A percentile compares a stretch with the other conserved stretches of the same genome.
Conservation (phyloP, 352 stramenopile genomes). For the Plasmopara muralis region DNA sequence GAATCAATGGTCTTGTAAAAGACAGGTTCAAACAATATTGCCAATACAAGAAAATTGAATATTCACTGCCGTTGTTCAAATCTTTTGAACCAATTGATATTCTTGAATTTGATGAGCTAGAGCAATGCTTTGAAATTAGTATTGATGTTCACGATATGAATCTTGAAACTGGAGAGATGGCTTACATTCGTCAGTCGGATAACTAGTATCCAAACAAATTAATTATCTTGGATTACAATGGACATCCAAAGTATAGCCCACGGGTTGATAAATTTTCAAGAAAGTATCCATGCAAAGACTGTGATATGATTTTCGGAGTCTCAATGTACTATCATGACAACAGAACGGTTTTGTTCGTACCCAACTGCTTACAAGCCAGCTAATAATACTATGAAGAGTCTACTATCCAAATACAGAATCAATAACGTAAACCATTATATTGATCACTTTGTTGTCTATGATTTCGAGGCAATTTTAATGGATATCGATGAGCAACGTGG, state of each 20-base stretch:
- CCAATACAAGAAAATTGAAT: conserved; percentile 4
- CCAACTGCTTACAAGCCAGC: background rate
- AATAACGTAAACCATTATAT: background rate
- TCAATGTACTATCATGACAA: background rate
- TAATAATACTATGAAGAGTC: background rate
- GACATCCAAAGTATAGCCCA: conserved; percentile 1
- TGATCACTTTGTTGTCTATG: conserved; percentile 1
- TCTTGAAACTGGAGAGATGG: conserved; percentile 1
- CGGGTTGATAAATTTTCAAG: background rate
- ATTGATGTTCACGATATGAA: conserved; percentile 5
- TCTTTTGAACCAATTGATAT: conserved; percentile 8
- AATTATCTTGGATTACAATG: background rate
- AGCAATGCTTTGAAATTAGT: conserved; percentile 5
- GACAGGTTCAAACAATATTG: conserved; percentile 6
- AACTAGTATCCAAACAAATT: background rate
- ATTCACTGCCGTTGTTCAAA: background rate
- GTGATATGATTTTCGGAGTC: background rate
- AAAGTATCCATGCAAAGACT: background rate
- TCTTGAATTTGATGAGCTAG: conserved; percentile 6
- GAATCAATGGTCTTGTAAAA: conserved; percentile 5
- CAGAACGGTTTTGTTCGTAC: background rate
- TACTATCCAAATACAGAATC: background rate
- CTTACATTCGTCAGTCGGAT: background rate
- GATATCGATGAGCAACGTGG: conserved; percentile 1
- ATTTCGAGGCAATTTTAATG: too few relatives aligned